phyloP scores from a whole-genome alignment of 495 filamentous ascomycete species.

The Hypoxylon rickii region DNA sequence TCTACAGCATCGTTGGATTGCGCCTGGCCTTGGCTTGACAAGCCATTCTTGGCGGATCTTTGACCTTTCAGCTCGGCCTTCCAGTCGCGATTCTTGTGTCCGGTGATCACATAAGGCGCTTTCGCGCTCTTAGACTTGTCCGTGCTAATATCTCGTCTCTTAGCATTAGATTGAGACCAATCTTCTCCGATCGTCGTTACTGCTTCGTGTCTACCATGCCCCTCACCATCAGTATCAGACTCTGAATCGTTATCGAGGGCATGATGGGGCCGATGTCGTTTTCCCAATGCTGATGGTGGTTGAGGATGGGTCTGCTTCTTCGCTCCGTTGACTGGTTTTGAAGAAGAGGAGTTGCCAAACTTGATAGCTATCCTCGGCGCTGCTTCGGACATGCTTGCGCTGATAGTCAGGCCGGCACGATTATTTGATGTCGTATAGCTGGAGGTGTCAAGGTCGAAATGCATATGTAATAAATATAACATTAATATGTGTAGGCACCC shows the following conservation, averaged over 20 bases:
- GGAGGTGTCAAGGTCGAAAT: too few relatives aligned
- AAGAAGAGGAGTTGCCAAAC: conserved; percentile 36
- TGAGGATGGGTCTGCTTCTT: conserved; percentile 39
- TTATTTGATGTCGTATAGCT: neutral
- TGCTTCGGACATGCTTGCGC: conserved; percentile 30
- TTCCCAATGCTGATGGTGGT: conserved; percentile 40
- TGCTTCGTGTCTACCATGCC: conserved; percentile 35
- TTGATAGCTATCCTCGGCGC: conserved; percentile 46
- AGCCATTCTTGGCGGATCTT: conserved; percentile 50
- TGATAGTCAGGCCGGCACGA: neutral
- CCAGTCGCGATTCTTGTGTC: conserved; percentile 73
- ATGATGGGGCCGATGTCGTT: conserved; percentile 43
- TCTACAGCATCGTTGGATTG: conserved; percentile 38
- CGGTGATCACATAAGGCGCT: conserved; percentile 64
- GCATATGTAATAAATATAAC: too few relatives aligned
- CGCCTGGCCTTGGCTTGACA: conserved; percentile 57
- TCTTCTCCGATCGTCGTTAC: conserved; percentile 47
- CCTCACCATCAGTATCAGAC: conserved; percentile 40
- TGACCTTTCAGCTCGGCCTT: conserved; percentile 62
- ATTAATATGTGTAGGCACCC: too few relatives aligned
- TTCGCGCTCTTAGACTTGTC: conserved; percentile 39
- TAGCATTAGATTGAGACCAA: conserved; percentile 28
- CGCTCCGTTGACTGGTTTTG: conserved; percentile 23
- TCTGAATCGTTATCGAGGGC: conserved; percentile 40
- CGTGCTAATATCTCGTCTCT: conserved; percentile 10